These are phyloP conservation scores for Clavispora santaluciae DNA, from an alignment of 805 yeast species.

Conservation along the genomic window DNA sequence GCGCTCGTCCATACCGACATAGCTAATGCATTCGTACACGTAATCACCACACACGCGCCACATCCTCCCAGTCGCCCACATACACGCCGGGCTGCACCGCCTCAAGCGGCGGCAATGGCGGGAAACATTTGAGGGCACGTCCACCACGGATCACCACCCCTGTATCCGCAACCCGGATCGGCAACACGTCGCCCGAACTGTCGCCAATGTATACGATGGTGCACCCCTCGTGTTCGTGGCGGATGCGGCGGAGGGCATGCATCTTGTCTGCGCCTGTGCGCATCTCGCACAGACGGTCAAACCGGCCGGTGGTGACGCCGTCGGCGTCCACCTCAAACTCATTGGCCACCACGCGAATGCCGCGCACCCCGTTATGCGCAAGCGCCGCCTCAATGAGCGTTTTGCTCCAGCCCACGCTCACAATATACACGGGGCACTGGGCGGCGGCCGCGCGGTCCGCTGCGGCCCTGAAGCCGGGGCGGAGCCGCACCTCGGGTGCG, in stretches of 20 bases:
- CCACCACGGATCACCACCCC: conserved; percentile 44
- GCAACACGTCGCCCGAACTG: conserved; percentile 48
- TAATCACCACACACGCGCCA: conserved; percentile 1
- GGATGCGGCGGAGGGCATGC: conserved; percentile 12
- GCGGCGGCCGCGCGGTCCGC: conserved; percentile 14
- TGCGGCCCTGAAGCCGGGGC: conserved; percentile 37
- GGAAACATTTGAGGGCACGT: conserved; percentile 1
- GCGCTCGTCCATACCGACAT: too few relatives aligned
- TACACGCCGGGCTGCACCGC: neutral
- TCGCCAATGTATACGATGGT: conserved; percentile 53
- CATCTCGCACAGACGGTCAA: conserved; percentile 19
- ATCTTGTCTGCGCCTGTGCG: conserved; percentile 56
- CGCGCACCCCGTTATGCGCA: conserved; percentile 14
- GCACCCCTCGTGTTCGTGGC: conserved; percentile 6
- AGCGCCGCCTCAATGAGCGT: conserved; percentile 38
- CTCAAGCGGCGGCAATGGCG: neutral
- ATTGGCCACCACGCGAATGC: conserved; percentile 40
- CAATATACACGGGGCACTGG: conserved; percentile 35
- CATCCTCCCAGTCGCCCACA: conserved; percentile 2
- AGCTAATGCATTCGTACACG: too few relatives aligned
- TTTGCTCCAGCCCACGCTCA: conserved; percentile 64
- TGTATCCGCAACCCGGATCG: conserved; percentile 41
- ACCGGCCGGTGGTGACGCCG: conserved; percentile 27
- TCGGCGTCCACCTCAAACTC: conserved; percentile 40
- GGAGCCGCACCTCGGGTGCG: conserved; percentile 33